Conservation (phyloP, 202 grass and related monocot genomes). For the Panicum virgatum region DNA sequence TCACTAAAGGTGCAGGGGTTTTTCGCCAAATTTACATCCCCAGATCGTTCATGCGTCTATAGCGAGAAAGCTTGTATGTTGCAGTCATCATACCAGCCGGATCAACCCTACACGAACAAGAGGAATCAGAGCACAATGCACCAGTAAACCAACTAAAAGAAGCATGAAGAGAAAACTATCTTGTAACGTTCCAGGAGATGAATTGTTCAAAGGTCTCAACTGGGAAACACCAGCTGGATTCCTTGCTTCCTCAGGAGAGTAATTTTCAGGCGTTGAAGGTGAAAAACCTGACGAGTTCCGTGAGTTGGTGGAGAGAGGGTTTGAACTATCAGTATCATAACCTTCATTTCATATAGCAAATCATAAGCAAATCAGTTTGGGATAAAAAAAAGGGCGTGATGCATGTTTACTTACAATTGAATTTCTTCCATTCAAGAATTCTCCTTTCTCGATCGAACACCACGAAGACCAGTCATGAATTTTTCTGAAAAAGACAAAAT, state of each 20-base stretch:
- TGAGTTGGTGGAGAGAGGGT: constrained; percentile 58
- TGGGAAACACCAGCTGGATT: constrained; percentile 48
- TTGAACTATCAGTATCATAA: constrained; percentile 63
- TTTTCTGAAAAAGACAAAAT: too few species aligned
- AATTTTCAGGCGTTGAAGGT: constrained; percentile 49
- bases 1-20: too few species aligned
- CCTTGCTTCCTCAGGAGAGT: constrained; percentile 52
- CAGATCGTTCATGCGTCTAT: too few species aligned
- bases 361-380: not conserved
- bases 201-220: constrained; percentile 54
- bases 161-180: constrained; percentile 31
- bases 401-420: constrained; percentile 36
- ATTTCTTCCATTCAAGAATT: too few species aligned
- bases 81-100: too few species aligned
- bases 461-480: too few species aligned
- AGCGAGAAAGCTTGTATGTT: too few species aligned
- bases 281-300: constrained; percentile 42
- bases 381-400: not conserved
- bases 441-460: too few species aligned
- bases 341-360: constrained; percentile 28
- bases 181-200: constrained; percentile 10
- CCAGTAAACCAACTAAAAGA: constrained; percentile 41
- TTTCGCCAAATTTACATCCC: constrained; percentile 45
- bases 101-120: not conserved
- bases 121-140: constrained; percentile 39